These are phyloP conservation scores for Magnolia changhungtana DNA, from an alignment of 164 flowering plant genomes.

Conservation along the genomic window DNA sequence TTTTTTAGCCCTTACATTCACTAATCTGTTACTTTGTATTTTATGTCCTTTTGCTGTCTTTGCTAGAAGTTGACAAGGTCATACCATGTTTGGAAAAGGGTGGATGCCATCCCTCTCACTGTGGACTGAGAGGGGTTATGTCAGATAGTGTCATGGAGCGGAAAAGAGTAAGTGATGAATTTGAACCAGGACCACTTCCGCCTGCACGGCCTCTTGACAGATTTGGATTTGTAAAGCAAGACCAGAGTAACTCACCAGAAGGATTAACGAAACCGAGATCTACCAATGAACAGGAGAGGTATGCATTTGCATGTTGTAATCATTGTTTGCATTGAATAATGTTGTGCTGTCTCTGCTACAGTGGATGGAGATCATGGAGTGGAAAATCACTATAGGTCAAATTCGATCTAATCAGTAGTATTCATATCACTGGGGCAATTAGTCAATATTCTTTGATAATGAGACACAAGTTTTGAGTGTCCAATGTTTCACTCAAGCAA, in stretches of 20 bases:
- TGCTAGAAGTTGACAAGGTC: not conserved
- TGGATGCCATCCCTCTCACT: constrained; percentile 9
- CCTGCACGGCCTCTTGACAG: constrained; percentile 52
- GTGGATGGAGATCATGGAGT: not conserved
- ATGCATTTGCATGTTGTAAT: constrained; percentile 7
- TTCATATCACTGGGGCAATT: not conserved
- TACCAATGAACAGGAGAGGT: constrained; percentile 54
- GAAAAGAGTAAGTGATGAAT: constrained; percentile 47
- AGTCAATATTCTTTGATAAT: not conserved
- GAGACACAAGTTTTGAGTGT: not conserved
- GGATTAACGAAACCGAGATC: constrained; percentile 37
- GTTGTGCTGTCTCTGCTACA: not conserved
- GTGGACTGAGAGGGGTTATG: constrained; percentile 13
- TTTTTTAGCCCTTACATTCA: not conserved
- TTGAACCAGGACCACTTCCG: constrained; percentile 53
- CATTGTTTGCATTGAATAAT: too few relatives aligned
- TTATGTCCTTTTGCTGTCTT: not conserved
- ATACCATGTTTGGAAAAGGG: constrained; percentile 10
- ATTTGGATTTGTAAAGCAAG: constrained; percentile 76
- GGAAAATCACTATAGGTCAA: too few relatives aligned
- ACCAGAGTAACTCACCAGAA: constrained; percentile 34
- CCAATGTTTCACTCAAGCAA: too few relatives aligned
- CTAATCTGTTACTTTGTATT: not conserved
- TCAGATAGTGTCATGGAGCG: constrained; percentile 52
- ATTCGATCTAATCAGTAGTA: too few relatives aligned